Conservation (phyloP, 2,329 filamentous ascomycete genomes). For the Myrmaecium sp. region DNA sequence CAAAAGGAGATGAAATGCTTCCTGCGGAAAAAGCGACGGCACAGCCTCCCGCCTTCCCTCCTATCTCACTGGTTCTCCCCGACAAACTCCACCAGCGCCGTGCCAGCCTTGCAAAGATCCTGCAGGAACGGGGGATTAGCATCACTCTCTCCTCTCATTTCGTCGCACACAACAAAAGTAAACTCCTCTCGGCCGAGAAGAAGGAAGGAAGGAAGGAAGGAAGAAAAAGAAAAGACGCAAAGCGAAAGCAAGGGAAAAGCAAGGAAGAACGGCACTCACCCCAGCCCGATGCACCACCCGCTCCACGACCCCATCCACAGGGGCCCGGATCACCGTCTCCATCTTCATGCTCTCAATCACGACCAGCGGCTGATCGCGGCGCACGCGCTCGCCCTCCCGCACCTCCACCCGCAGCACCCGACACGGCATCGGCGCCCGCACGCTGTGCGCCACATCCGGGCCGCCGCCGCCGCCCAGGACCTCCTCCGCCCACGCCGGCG, state of each 20-base stretch:
- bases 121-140: conserved; percentile 8
- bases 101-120: conserved; percentile 28
- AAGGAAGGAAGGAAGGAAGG: not conserved
- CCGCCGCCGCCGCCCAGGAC: conserved; percentile 61
- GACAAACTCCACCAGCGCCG: conserved; percentile 27
- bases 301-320: conserved; percentile 29
- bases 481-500: conserved; percentile 71
- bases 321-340: conserved; percentile 37
- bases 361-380: conserved; percentile 72
- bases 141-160: not conserved
- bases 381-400: conserved; percentile 60
- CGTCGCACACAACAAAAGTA: not conserved
- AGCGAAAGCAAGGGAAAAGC: not conserved
- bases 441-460: conserved; percentile 65
- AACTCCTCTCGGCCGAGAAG: not conserved
- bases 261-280: conserved; percentile 12
- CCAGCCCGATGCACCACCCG: conserved; percentile 32
- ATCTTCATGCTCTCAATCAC: conserved; percentile 45
- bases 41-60: too few relatives aligned
- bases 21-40: too few relatives aligned
- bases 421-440: conserved; percentile 91
- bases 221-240: not conserved
- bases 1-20: too few relatives aligned
- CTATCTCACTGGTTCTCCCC: conserved; percentile 8
- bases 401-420: conserved; percentile 89